Evolutionary conservation across 192 early-diverging fungal genomes (phyloP).

Genomic region (Coemansia sp.): DNA sequence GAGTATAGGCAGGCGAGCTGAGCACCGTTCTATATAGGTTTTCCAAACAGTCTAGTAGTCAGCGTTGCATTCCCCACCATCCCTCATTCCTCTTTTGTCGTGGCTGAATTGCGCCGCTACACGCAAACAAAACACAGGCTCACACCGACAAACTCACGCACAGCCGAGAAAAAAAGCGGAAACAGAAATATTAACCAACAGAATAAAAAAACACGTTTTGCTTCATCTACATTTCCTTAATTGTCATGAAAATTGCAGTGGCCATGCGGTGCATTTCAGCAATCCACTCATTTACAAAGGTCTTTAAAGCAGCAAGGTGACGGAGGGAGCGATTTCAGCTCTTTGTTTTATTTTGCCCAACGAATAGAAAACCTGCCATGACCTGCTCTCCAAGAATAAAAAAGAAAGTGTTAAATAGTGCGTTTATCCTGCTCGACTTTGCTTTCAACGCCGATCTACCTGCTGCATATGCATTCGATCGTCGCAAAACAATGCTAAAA

Average conservation of each 20-base stretch:
- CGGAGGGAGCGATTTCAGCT: neutral
- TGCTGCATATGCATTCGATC: neutral
- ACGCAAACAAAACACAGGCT: constrained; percentile 3
- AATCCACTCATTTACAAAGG: neutral
- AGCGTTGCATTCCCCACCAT: constrained; percentile 1
- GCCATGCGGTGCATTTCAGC: neutral
- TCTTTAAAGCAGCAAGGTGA: neutral
- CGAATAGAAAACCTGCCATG: neutral
- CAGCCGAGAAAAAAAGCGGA: neutral
- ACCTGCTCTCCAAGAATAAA: neutral
- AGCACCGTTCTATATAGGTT: constrained; percentile 4
- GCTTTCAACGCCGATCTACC: neutral
- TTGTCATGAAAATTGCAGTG: neutral
- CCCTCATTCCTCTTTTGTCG: constrained; percentile 9
- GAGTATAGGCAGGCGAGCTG: neutral
- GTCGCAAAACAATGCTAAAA: neutral
- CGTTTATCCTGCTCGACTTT: neutral
- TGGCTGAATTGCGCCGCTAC: constrained; percentile 7
- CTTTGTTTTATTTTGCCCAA: neutral
- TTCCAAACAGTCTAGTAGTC: neutral
- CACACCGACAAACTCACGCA: neutral
- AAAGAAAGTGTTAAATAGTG: neutral
- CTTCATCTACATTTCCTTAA: neutral
- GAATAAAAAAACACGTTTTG: neutral
- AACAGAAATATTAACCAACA: neutral